Base-by-base conservation (phyloP, 2,329 filamentous ascomycete species). In the Cercospora citrullina region DNA sequence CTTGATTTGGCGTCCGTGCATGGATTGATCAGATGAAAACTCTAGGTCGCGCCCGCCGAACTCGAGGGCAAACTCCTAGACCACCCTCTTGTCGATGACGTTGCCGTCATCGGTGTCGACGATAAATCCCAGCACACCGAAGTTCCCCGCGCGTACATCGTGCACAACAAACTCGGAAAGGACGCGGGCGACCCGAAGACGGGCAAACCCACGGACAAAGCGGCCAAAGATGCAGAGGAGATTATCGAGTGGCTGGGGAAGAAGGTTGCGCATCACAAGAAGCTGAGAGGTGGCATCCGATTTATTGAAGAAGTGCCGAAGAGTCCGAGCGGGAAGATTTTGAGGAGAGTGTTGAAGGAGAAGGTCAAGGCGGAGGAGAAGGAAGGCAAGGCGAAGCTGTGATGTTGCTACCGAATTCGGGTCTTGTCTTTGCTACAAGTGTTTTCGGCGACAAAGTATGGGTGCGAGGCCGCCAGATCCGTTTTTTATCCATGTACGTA, bases 261-360 rank as follows among this genome's bases (percentile, higher is more conserved):
- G 66, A 82, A 81, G 71, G 83, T 84, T 57, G 81, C 82, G 2
- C 78, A 79, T 63, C 81, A 84, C 68, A 84, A 84, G 75, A 80
- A 80, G 73, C 69, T 84, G 4, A 77, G 81, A 67, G 82, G 83
- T 60, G 79, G 83, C 4, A 80, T 84, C 7, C 75, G 80, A 57
- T 84, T 84, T 63, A 78, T 82, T 8, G 77, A 79, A 18, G 81
- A 81, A 71, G 82, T 84, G 28, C 83, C 83, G 1, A 84, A 84
- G 77, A 81, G 79, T 48, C 78, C 79, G 0, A 80, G 78, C 48
- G 83, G 83, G 1, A 84, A 84, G 78, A 84, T 84, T 55, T 64
- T 84, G 71, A 76, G 83, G 68, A 74, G 82, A 30, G 75, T 83
- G 26, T 67, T 84, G 71, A 79, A 81, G 69, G 79, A 81, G 26